Evolutionary conservation across 768 basidiomycete species (phyloP).

Genomic region (Pleurotus platypus): DNA sequence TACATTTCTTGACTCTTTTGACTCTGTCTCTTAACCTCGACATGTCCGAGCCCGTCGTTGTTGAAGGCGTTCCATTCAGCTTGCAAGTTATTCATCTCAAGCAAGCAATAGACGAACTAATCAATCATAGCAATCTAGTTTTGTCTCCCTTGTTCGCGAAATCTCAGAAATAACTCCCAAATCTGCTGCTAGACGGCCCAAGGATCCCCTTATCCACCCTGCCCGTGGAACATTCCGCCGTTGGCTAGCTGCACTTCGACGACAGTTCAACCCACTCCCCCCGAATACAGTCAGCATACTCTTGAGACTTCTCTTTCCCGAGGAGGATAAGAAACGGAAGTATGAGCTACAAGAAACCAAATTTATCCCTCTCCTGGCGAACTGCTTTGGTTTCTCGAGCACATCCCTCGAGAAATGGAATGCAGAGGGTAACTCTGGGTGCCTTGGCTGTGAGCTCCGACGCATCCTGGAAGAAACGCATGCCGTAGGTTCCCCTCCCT

Average conservation of each 20-base stretch:
- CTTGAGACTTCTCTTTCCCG: conserved; percentile 81
- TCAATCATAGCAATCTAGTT: background rate
- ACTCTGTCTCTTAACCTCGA: background rate
- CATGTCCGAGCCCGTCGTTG: background rate
- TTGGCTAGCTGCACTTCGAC: conserved; percentile 43
- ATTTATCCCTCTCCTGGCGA: conserved; percentile 48
- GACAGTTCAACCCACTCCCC: conserved; percentile 44
- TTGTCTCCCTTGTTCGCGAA: conserved; percentile 4
- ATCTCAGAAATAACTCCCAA: background rate
- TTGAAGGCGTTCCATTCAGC: conserved; percentile 1
- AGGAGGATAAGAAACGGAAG: conserved; percentile 67
- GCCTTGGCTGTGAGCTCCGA: conserved; percentile 66
- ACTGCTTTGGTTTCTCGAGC: conserved; percentile 38
- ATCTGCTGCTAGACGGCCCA: background rate
- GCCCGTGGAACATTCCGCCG: conserved; percentile 26
- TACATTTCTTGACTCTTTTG: background rate
- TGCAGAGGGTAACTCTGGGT: conserved; percentile 47
- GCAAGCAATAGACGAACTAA: background rate
- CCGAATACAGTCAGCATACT: conserved; percentile 52
- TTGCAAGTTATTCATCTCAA: background rate
- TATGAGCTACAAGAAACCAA: conserved; percentile 71
- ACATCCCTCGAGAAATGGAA: conserved; percentile 35
- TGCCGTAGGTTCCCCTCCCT: conserved; percentile 24
- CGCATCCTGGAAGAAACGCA: conserved; percentile 36
- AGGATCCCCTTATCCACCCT: background rate